Conservation (phyloP, 306 rosid genomes). For the Acacia confusa region DNA sequence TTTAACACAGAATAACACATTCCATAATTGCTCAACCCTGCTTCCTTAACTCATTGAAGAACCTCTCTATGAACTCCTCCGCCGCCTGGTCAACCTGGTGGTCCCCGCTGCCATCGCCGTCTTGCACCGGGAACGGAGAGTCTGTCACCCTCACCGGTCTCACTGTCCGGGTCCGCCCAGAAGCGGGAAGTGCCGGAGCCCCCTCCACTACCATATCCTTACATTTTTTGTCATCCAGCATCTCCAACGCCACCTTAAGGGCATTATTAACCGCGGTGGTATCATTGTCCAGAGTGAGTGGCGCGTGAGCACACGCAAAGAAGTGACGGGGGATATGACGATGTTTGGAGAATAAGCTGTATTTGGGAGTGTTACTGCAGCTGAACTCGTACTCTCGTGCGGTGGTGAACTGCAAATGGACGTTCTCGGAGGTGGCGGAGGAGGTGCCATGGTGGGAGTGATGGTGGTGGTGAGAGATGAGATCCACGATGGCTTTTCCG, state of each 20-base stretch:
- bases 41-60: conserved; percentile 56
- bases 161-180: conserved; percentile 57
- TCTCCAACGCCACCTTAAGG: conserved; percentile 47
- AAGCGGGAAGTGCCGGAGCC: conserved; percentile 59
- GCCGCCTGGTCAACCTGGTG: conserved; percentile 73
- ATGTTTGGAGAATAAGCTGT: conserved; percentile 39
- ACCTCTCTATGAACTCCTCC: conserved; percentile 73
- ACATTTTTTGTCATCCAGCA: conserved; percentile 35
- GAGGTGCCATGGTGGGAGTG: conserved; percentile 21
- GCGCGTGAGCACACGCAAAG: conserved; percentile 55
- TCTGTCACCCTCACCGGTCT: conserved; percentile 82
- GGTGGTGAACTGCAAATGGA: conserved; percentile 28
- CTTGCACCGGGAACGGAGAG: conserved; percentile 70
- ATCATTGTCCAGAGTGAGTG: conserved; percentile 55
- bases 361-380: conserved; percentile 76
- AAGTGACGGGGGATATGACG: conserved; percentile 47
- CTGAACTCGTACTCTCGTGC: conserved; percentile 84
- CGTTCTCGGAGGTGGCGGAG: background rate
- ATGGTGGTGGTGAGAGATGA: conserved; percentile 53
- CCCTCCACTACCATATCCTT: conserved; percentile 29
- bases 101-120: conserved; percentile 36
- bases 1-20: background rate
- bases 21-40: conserved; percentile 32
- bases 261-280: conserved; percentile 34
- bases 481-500: conserved; percentile 72